A percentile compares a stretch with the other conserved stretches of the same genome.
Evolutionary conservation across 768 basidiomycete genomes (phyloP).

Genomic region (Rhodotorula diobovata): DNA sequence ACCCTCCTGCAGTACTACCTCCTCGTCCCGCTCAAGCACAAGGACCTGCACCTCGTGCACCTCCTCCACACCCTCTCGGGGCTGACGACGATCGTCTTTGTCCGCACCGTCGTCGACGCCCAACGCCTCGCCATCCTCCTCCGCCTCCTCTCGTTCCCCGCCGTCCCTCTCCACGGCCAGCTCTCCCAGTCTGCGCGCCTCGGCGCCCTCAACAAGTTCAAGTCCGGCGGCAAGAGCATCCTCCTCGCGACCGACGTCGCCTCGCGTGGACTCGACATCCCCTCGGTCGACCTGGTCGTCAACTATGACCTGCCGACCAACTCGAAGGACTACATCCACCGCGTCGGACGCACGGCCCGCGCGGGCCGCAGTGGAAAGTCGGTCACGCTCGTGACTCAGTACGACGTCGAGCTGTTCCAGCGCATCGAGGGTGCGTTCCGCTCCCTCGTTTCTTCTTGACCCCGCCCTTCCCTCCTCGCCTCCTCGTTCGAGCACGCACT

Average conservation of each 20-base stretch:
- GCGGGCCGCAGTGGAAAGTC: constrained; percentile 96
- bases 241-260: constrained; percentile 96
- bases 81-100: constrained; percentile 93
- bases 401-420: constrained; percentile 92
- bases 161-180: constrained; percentile 92
- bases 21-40: constrained; percentile 82
- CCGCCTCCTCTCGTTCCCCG: constrained; percentile 84
- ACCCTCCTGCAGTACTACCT: constrained; percentile 94
- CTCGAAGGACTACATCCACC: constrained; percentile 98
- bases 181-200: constrained; percentile 88
- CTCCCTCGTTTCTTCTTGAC: too few species aligned
- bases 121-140: constrained; percentile 82
- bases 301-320: constrained; percentile 97
- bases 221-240: constrained; percentile 82
- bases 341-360: constrained; percentile 94
- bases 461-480: too few species aligned
- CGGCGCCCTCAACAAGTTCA: constrained; percentile 91
- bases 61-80: constrained; percentile 81
- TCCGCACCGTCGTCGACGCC: constrained; percentile 88
- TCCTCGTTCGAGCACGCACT: too few species aligned
- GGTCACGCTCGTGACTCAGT: constrained; percentile 96
- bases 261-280: constrained; percentile 92
- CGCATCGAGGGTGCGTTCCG: constrained; percentile 71
- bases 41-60: constrained; percentile 85
- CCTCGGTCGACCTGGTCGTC: constrained; percentile 90